Percentiles rank a stretch among this genome's conserved stretches.
These are phyloP conservation scores for Fusarium sp. DNA, from an alignment of 2,329 filamentous ascomycete genomes.

Conservation along the genomic window DNA sequence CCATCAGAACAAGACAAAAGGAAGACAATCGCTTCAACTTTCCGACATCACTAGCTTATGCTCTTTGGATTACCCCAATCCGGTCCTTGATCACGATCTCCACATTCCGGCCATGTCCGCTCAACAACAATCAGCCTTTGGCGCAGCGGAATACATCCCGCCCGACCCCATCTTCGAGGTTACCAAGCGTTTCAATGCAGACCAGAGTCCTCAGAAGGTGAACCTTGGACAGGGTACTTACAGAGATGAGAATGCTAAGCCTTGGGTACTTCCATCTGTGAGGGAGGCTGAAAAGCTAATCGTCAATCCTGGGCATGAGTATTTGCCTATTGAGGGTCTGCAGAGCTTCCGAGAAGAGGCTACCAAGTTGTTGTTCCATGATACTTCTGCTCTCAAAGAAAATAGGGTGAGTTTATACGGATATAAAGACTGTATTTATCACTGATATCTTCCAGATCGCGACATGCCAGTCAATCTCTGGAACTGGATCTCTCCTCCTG, in stretches of 20 bases:
- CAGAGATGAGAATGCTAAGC: constrained; percentile 53
- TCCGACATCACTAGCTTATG: neutral
- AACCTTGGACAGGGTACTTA: constrained; percentile 57
- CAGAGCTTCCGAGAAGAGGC: constrained; percentile 50
- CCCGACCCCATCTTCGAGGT: constrained; percentile 53
- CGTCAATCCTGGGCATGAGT: constrained; percentile 51
- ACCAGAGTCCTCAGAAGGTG: constrained; percentile 51
- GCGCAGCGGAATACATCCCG: constrained; percentile 43
- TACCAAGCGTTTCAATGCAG: constrained; percentile 50
- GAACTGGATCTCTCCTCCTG: constrained; percentile 56
- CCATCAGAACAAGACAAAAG: neutral
- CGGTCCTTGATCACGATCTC: neutral
- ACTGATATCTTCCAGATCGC: constrained; percentile 43
- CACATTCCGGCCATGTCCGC: neutral
- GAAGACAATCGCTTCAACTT: neutral
- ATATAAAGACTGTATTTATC: neutral
- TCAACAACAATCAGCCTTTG: constrained; percentile 34
- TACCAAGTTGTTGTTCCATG: constrained; percentile 50
- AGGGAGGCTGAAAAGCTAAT: constrained; percentile 40
- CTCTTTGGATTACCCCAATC: too few species aligned
- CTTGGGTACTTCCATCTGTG: constrained; percentile 56
- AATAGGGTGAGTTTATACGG: constrained; percentile 41
- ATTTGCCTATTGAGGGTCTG: constrained; percentile 53
- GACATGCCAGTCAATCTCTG: constrained; percentile 55
- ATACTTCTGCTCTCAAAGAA: constrained; percentile 44